Percentiles rank a stretch among this genome's conserved stretches.
Conservation (phyloP, 257 asterid species). For the Anisodus tanguticus region DNA sequence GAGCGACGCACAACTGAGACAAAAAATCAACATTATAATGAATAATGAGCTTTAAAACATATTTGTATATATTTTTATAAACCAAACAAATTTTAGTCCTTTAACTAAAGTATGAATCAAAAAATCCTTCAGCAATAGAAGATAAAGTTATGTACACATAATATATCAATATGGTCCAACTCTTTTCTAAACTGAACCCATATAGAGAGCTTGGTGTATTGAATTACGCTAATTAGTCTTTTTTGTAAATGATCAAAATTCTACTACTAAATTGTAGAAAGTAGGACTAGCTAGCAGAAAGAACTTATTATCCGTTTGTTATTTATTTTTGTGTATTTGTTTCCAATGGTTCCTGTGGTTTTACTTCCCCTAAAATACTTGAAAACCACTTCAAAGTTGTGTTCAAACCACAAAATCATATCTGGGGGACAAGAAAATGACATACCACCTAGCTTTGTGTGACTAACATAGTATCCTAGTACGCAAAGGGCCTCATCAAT, state of each 20-base stretch:
- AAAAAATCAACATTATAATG: no score
- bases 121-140: no score
- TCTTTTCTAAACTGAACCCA: no score
- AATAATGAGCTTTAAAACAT: no score
- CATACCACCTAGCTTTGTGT: conserved; percentile 17
- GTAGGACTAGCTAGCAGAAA: background rate
- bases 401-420: conserved; percentile 25
- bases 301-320: background rate
- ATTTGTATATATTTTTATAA: no score
- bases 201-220: background rate
- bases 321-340: background rate
- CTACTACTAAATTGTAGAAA: background rate
- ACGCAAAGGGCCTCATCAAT: background rate
- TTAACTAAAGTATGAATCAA: no score
- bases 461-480: conserved; percentile 10
- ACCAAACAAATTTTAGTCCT: no score
- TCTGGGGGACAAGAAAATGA: conserved; percentile 17
- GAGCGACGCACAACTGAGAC: no score
- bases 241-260: background rate
- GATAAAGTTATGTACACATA: background rate
- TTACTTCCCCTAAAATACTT: conserved; percentile 11
- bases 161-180: no score
- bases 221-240: background rate
- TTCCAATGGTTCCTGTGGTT: background rate
- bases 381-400: background rate